phyloP scores from a whole-genome alignment of 73 alveolate genomes.

The Paramecium sonneborni region DNA sequence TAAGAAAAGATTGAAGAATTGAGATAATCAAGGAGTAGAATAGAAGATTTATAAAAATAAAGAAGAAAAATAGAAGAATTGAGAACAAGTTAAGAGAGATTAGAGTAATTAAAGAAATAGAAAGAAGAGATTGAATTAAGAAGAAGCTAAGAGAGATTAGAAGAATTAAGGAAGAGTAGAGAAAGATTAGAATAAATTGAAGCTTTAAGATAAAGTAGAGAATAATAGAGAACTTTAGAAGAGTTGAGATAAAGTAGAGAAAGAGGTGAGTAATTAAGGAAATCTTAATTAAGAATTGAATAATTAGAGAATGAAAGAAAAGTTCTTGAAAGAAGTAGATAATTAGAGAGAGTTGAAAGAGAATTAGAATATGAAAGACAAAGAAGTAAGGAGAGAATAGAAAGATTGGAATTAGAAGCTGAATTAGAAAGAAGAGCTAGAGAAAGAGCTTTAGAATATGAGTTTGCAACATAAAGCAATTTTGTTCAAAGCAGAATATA shows the following conservation, averaged over 20 bases:
- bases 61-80: slow-evolving; percentile 51
- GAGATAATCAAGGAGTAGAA: slow-evolving; percentile 49
- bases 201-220: slow-evolving; percentile 13
- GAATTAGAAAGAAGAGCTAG: slow-evolving; percentile 61
- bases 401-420: slow-evolving; percentile 53
- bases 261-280: slow-evolving; percentile 12
- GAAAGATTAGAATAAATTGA: slow-evolving; percentile 45
- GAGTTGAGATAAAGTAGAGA: slow-evolving; percentile 21
- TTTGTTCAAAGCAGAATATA: slow-evolving; percentile 47
- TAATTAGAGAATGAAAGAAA: slow-evolving; percentile 43
- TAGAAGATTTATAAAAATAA: slow-evolving; percentile 23
- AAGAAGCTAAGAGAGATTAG: slow-evolving; percentile 51
- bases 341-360: slow-evolving; percentile 52
- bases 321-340: slow-evolving; percentile 43
- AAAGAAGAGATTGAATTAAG: slow-evolving; percentile 41
- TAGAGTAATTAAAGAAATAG: neutral
- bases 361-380: slow-evolving; percentile 56
- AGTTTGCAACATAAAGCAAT: slow-evolving; percentile 40
- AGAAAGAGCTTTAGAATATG: slow-evolving; percentile 52
- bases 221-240: neutral
- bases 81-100: slow-evolving; percentile 40
- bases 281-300: slow-evolving; percentile 32
- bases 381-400: slow-evolving; percentile 46
- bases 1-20: slow-evolving; percentile 42
- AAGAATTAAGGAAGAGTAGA: slow-evolving; percentile 2